Evolutionary conservation across 2,329 filamentous ascomycete genomes (phyloP), one percentile per base, ranked within the genome.

Genomic region (Ascochyta clinopodiicola): DNA sequence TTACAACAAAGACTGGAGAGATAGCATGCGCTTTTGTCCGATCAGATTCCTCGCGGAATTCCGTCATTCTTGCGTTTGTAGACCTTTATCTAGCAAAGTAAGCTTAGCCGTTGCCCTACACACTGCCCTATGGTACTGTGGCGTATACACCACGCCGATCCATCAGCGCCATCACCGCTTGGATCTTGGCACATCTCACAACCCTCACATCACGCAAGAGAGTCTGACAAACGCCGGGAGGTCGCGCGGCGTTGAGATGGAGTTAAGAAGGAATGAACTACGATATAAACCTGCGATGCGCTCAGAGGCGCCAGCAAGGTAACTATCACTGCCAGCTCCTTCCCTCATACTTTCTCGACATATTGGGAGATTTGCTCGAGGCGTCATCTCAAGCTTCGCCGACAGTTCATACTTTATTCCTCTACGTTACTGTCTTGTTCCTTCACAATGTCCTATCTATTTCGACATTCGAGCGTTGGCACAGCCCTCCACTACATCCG

Each of bases 401-500:
- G 13, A 21, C 27, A 35, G 1, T 15, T 8, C 29, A 21, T 29
- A 19, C 4, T 29, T 36, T 22, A 6, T 39, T 10, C 6, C 13
- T 29, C n/a, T 25, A 6, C 15, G 15, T 13, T 10, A 27, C 31
- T 15, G 6, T 24, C 17, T 9, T 12, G 29, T 1, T 25, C 31
- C 10, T 27, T 38, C 51, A 59, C 12, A 22, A 69, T 69, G 66
- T 59, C 63, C 6, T 64, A 66, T 37, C 45, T 69, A 4, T 61
- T 69, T 27, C 45, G 51, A 17, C 64, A 69, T 37, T 66, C 63
- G 2, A 44, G 57, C 3, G 49, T 65, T 2, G 66, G 66, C 9
- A 66, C 63, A 1, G 17, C 58, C 13, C 32, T 54, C 4, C 66
- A 61, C 29, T 67, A 66, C 43, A 48, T 56, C 24, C 64, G 56